These are phyloP conservation scores for Pleodorina starrii DNA, from an alignment of 139 green algal genomes.

Conservation along the genomic window DNA sequence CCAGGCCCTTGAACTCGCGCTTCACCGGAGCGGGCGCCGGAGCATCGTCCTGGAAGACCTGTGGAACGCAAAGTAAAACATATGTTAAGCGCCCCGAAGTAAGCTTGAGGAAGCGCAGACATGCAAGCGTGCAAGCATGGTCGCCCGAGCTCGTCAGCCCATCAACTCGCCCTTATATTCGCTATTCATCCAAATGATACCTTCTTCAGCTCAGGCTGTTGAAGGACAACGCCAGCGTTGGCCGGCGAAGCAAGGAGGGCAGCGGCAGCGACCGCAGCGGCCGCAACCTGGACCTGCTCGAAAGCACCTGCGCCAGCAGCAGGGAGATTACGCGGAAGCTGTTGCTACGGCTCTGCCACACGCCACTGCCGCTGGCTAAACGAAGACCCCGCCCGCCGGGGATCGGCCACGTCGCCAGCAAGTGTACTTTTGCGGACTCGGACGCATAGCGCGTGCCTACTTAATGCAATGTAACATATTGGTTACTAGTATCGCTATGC, in stretches of 20 bases:
- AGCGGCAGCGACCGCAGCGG: conserved; percentile 17
- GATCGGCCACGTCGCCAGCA: conserved; percentile 26
- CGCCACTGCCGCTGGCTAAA: neutral
- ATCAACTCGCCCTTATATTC: too few relatives aligned
- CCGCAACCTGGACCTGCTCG: conserved; percentile 19
- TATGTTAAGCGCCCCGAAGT: too few relatives aligned
- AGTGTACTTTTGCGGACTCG: neutral
- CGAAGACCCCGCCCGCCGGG: neutral
- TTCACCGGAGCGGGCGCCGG: conserved; percentile 3
- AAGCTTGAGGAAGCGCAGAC: too few relatives aligned
- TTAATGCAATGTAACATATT: neutral
- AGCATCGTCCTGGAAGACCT: conserved; percentile 42
- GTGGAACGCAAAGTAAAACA: neutral
- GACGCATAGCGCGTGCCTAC: neutral
- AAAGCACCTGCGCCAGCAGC: conserved; percentile 5
- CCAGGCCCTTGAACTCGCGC: conserved; percentile 45
- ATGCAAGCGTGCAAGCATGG: too few relatives aligned
- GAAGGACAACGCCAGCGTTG: conserved; percentile 34
- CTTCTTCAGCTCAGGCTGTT: conserved; percentile 49
- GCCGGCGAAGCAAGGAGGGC: conserved; percentile 17
- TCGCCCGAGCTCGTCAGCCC: too few relatives aligned
- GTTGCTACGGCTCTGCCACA: neutral
- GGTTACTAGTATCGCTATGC: neutral
- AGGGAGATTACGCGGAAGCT: neutral
- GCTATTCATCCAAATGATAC: too few relatives aligned